phyloP scores from a whole-genome alignment of 176 grass and related monocot genomes.

The Elaeis guineensis region DNA sequence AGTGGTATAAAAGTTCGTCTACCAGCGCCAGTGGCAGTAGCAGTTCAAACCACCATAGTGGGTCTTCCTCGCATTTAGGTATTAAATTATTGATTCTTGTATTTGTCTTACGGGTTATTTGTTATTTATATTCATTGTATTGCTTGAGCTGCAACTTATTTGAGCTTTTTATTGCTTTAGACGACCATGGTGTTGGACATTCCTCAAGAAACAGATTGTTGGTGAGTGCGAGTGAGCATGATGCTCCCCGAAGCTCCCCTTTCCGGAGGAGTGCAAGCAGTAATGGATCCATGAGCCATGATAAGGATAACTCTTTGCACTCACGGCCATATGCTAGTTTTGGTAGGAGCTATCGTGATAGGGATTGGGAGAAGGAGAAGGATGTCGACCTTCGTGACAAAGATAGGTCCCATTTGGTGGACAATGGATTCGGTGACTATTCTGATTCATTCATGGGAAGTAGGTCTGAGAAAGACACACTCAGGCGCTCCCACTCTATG shows the following conservation, averaged over 20 bases:
- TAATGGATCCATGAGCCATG: background rate
- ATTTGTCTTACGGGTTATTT: background rate
- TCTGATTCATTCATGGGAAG: background rate
- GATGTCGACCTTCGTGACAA: background rate
- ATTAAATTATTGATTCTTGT: background rate
- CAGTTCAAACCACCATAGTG: background rate
- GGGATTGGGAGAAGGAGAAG: background rate
- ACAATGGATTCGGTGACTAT: background rate
- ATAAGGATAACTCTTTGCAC: background rate
- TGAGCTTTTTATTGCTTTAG: background rate
- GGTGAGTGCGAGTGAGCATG: background rate
- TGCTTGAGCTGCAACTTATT: background rate
- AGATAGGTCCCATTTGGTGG: background rate
- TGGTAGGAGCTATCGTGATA: constrained; percentile 8
- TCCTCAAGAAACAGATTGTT: background rate
- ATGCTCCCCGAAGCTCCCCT: background rate
- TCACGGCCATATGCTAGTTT: constrained; percentile 5
- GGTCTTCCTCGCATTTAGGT: constrained; percentile 4
- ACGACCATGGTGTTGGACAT: background rate
- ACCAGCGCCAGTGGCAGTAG: background rate
- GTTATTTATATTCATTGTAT: background rate
- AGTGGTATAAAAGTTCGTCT: constrained; percentile 3
- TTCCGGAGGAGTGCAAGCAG: background rate
- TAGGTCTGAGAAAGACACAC: background rate
- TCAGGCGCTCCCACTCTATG: background rate